These are phyloP conservation scores for Pestalotiopsis sp. DNA, from an alignment of 2,329 filamentous ascomycete genomes.

Conservation along the genomic window DNA sequence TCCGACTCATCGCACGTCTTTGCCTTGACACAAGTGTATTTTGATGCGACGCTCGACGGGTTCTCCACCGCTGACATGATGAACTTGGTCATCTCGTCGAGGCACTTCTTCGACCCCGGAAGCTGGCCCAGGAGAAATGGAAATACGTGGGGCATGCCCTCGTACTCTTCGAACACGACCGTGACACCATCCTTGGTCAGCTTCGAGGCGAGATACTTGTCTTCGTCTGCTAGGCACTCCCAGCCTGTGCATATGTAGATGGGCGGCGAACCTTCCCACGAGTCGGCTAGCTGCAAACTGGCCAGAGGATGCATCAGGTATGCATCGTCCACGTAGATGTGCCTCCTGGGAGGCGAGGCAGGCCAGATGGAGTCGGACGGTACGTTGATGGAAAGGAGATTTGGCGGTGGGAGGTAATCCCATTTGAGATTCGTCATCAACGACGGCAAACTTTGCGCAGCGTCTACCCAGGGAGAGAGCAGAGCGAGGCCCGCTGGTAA, in stretches of 20 bases:
- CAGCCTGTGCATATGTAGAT: constrained; percentile 71
- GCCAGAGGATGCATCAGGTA: constrained; percentile 69
- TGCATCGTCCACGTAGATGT: constrained; percentile 58
- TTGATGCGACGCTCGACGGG: constrained; percentile 36
- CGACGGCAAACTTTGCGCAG: constrained; percentile 65
- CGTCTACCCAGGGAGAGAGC: constrained; percentile 73
- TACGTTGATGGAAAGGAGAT: constrained; percentile 30
- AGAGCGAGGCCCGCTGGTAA: constrained; percentile 68
- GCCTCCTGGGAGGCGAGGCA: constrained; percentile 51
- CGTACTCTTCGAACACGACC: constrained; percentile 72
- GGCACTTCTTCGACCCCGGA: constrained; percentile 52
- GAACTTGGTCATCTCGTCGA: constrained; percentile 60
- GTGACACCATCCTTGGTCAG: constrained; percentile 59
- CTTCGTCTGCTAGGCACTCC: constrained; percentile 74
- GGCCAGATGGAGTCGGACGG: constrained; percentile 62
- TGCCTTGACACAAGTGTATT: constrained; percentile 50
- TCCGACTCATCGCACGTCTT: constrained; percentile 53
- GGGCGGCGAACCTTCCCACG: constrained; percentile 68
- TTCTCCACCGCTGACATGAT: constrained; percentile 45
- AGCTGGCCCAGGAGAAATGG: constrained; percentile 56
- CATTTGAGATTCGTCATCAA: constrained; percentile 54
- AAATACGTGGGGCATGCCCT: constrained; percentile 82
- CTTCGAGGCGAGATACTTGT: constrained; percentile 59
- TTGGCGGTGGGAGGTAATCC: constrained; percentile 65
- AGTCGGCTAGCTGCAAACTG: constrained; percentile 58